Percentiles rank a stretch among this genome's conserved stretches.
Evolutionary conservation across 2,329 filamentous ascomycete genomes (phyloP).

Genomic region (Beauveria pseudobassiana): DNA sequence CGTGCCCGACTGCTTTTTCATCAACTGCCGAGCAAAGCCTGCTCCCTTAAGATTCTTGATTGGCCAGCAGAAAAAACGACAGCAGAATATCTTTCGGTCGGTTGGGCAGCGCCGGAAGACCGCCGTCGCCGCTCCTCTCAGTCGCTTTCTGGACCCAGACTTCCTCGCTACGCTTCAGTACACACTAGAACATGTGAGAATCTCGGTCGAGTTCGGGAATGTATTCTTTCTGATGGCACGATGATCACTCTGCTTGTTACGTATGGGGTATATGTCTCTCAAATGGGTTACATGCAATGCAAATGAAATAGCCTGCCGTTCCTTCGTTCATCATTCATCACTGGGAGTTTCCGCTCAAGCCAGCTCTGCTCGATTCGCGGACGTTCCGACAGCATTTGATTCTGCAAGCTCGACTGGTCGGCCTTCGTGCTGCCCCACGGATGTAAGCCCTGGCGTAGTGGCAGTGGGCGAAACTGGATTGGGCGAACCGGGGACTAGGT

Average conservation of each 20-base stretch:
- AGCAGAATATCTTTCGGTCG: too few relatives aligned
- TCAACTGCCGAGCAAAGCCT: not conserved
- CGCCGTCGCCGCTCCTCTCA: too few relatives aligned
- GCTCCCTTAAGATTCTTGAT: too few relatives aligned
- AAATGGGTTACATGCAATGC: not conserved
- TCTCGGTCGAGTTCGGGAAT: not conserved
- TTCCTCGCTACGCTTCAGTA: not conserved
- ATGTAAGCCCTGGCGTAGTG: not conserved
- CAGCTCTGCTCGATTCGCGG: constrained; percentile 3
- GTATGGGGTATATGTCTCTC: not conserved
- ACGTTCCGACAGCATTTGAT: not conserved
- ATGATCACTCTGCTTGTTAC: not conserved
- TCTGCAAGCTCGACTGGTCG: not conserved
- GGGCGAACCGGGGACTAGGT: not conserved
- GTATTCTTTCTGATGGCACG: not conserved
- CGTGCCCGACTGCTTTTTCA: not conserved
- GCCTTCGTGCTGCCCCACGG: not conserved
- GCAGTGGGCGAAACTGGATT: not conserved
- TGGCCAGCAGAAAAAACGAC: too few relatives aligned
- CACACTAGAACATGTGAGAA: not conserved
- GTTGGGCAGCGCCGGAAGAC: too few relatives aligned
- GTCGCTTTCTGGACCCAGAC: too few relatives aligned
- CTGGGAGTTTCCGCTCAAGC: not conserved
- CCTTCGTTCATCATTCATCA: too few relatives aligned
- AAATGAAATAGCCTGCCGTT: not conserved